phyloP scores from a whole-genome alignment of 225 moss, liverwort and hornwort genomes.

The Neckera pumila region DNA sequence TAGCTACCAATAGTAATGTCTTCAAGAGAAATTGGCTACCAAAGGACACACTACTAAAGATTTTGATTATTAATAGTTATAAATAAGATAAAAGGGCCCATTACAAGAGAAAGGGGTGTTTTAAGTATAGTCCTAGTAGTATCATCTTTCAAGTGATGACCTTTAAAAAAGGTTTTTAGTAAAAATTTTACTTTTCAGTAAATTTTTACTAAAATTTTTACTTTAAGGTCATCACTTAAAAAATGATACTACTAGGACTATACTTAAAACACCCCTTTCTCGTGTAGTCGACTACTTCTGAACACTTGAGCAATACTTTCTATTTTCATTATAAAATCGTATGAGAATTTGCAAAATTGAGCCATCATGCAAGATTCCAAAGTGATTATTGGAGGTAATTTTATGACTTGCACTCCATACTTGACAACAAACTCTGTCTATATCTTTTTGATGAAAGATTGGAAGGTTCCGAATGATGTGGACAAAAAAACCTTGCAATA shows the following conservation, averaged over 20 bases:
- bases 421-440: background rate
- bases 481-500: background rate
- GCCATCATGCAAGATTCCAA: background rate
- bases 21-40: background rate
- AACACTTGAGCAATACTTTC: accelerated
- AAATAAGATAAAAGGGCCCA: background rate
- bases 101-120: no score
- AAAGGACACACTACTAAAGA: background rate
- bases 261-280: no score
- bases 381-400: background rate
- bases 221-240: no score
- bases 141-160: no score
- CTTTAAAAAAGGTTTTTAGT: no score
- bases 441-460: background rate
- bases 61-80: background rate
- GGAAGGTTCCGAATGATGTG: background rate
- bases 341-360: background rate
- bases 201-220: no score
- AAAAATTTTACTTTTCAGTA: no score
- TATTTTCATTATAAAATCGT: background rate
- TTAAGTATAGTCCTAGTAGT: no score
- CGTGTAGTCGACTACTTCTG: no score
- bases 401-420: background rate
- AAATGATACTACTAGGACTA: no score
- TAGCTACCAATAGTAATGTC: background rate